Conservation (phyloP, 257 asterid species). For the Nicotiana knightiana region DNA sequence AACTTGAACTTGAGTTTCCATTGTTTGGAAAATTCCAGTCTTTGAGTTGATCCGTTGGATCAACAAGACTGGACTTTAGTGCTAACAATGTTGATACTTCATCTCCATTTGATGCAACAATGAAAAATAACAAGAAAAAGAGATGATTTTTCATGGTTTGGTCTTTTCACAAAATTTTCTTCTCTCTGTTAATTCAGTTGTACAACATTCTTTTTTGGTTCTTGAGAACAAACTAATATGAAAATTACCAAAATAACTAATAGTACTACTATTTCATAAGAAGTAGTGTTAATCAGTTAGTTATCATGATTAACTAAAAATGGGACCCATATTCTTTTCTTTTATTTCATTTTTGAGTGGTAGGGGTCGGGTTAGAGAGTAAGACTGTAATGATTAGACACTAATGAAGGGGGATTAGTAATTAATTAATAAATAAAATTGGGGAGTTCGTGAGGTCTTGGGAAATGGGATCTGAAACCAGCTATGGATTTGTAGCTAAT, state of each 20-base stretch:
- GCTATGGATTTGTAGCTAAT: conserved; percentile 33
- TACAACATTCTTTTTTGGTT: conserved; percentile 31
- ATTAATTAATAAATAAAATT: background rate
- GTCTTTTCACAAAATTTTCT: background rate
- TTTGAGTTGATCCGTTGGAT: conserved; percentile 40
- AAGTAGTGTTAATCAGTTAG: conserved; percentile 38
- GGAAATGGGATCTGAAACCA: conserved; percentile 34
- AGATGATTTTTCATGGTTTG: conserved; percentile 25
- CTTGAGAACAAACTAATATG: conserved; percentile 23
- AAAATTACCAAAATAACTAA: conserved; percentile 21
- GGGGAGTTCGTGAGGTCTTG: conserved; percentile 44
- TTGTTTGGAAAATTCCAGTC: conserved; percentile 38
- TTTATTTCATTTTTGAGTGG: background rate
- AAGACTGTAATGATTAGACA: conserved; percentile 32
- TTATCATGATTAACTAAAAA: conserved; percentile 22
- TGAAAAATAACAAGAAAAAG: conserved; percentile 43
- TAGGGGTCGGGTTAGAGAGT: background rate
- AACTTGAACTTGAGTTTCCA: background rate
- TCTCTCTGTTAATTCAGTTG: background rate
- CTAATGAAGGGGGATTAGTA: conserved; percentile 15
- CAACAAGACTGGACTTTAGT: conserved; percentile 48
- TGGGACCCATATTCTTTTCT: conserved; percentile 29
- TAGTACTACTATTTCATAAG: conserved; percentile 23
- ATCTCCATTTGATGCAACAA: conserved; percentile 37
- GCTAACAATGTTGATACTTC: conserved; percentile 43